Evolutionary conservation across 176 grass and related monocot genomes (phyloP), one percentile per base, ranked within the genome.

Genomic region (Carex kokanica): DNA sequence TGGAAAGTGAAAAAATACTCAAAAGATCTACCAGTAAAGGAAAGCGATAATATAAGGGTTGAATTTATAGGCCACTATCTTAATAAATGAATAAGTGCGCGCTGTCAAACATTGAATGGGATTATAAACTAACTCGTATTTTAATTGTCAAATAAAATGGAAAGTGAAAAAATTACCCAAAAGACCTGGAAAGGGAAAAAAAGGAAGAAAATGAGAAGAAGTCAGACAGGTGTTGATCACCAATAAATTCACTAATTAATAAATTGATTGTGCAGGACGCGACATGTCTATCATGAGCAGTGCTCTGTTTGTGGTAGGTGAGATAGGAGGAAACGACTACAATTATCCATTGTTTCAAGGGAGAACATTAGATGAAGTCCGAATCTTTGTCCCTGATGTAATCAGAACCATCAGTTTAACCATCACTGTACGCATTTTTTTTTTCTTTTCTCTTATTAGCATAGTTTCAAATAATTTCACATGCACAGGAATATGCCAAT

Each of bases 261-360:
- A 20, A 73, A 54, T 29, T 75, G 6, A 72, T 2, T n/a, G 6
- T 75, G 69, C 71, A 82, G 80, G 80, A 53, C 67, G 61, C 0
- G 21, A 23, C 64, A 84, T 11, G 0, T 55, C 63, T 47, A 72
- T 90, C 21, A 82, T 95, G 54, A 86, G 82, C 65, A 72, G 82
- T 66, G 83, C 93, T 36, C 93, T 95, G 18, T 93, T 98, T 85
- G 78, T 92, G 45, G 79, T 98, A 32, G 96, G 96, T 79, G 96
- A 98, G 86, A 98, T 98, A 66, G 93, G 96, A 31, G 96, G 96
- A 5, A 98, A 98, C 70, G 96, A 98, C 85, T 98, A 98, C 84
- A 98, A 98, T 79, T 3, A 89, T 66, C 88, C 96, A 57, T 81
- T 93, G 73, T 84, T 88, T 17, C 41, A 40, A 3, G 77, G 86